These are phyloP conservation scores for Handroanthus guayacan DNA, from an alignment of 257 asterid species.

Conservation along the genomic window DNA sequence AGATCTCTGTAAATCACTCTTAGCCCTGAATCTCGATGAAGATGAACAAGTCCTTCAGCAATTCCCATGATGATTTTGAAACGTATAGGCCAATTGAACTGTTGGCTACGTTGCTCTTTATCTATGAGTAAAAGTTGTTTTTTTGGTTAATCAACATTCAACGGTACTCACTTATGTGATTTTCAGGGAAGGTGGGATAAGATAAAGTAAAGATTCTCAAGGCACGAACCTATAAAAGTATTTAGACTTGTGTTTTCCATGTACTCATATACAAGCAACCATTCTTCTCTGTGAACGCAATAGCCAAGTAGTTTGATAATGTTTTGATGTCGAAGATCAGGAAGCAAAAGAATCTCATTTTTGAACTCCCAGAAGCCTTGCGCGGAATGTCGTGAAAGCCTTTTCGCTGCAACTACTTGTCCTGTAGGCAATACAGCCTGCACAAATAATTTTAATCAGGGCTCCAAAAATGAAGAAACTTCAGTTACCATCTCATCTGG, in stretches of 20 bases:
- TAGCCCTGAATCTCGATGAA: slow-evolving; percentile 34
- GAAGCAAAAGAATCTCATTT: slow-evolving; percentile 21
- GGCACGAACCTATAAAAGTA: slow-evolving; percentile 18
- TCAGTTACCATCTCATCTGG: neutral
- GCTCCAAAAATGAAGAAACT: neutral
- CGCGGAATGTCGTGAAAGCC: neutral
- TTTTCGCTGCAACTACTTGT: slow-evolving; percentile 35
- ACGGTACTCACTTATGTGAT: too few species aligned
- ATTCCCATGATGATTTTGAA: slow-evolving; percentile 29
- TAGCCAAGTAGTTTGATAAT: slow-evolving; percentile 41
- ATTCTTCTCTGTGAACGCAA: slow-evolving; percentile 29
- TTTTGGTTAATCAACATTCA: neutral
- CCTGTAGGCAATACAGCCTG: slow-evolving; percentile 38
- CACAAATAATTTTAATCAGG: neutral
- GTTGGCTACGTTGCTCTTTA: neutral
- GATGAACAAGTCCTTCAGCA: slow-evolving; percentile 36
- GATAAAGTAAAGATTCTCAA: neutral
- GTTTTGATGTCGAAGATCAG: slow-evolving; percentile 34
- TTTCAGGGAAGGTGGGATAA: neutral
- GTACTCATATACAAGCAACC: slow-evolving; percentile 36
- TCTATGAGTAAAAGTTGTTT: neutral
- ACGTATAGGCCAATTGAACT: slow-evolving; percentile 15
- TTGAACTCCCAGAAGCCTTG: slow-evolving; percentile 5
- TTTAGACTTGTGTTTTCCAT: slow-evolving; percentile 31
- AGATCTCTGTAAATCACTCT: slow-evolving; percentile 27